Base-by-base conservation (phyloP, 2,329 filamentous ascomycete genomes). In the Balansia obtecta region DNA sequence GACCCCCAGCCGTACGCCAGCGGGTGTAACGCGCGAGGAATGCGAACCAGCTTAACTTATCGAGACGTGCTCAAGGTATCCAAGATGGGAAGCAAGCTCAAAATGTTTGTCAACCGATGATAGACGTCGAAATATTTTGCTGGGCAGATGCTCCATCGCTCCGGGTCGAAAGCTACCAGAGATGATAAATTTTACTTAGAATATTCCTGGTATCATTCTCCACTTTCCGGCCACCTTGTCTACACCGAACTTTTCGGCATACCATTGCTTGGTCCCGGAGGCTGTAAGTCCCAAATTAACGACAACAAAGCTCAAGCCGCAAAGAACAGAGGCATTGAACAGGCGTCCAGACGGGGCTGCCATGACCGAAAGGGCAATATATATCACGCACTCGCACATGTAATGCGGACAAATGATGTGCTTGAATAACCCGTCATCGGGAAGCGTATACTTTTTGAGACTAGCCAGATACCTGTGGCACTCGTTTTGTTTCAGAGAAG, bases 351-450 rank as follows among this genome's bases (percentile, higher is more conserved):
- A 60, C 0, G 90, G 89, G 1, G 90, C 88, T 32, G 83, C 82
- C 39, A 85, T 65, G 44, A 93, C 68, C 2, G 88, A 78, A 56
- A 98, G 68, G n/a, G 84, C 77, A 18, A 89, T 62, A 64, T 98
- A 97, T 52, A 96, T 80, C 40, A 85, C 63, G 62, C 87, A 90
- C 69, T 97, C 93, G 60, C 85, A 88, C 3, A 86, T 86, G 66
- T 97, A 98, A 68, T 98, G 93, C 16, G 93, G 89, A 58, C 86
- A 94, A 39, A 96, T 68, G 20, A 94, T 66, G 51, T 74, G 72
- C 43, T 72, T 72, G 65, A 97, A 98, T 51, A 85, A 68, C 2
- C 83, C 82, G 53, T 85, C 76, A 2, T 76, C 71, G 0, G 91
- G 91, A 22, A 97, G 73, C 11, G 85, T 86, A 67, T 98, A 97